Conservation (phyloP, 805 yeast species). For the Wickerhamomyces rabaulensis region DNA sequence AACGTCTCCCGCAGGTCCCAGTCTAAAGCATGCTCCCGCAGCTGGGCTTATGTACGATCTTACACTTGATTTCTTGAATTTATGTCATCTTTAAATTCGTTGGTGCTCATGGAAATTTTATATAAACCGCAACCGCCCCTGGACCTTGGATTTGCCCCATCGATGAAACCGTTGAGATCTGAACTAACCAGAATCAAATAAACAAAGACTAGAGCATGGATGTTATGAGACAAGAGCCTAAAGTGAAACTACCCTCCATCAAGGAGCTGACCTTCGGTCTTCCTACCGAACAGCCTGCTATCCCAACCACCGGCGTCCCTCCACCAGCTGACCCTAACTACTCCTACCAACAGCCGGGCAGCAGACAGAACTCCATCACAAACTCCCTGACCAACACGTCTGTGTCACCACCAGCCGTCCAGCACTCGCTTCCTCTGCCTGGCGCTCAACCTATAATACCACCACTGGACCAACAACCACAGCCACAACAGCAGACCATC, state of each 20-base stretch:
- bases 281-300: not conserved
- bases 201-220: not conserved
- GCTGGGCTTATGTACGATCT: not conserved
- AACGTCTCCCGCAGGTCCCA: not conserved
- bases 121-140: not conserved
- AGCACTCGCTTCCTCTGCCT: not conserved
- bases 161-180: not conserved
- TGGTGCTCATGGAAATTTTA: not conserved
- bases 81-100: not conserved
- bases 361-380: not conserved
- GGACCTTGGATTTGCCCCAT: not conserved
- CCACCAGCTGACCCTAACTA: not conserved
- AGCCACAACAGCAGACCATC: not conserved
- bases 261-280: conserved; percentile 8
- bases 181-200: not conserved
- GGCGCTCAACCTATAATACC: not conserved
- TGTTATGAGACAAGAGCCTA: not conserved
- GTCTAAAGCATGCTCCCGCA: not conserved
- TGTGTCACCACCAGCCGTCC: not conserved
- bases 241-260: conserved; percentile 8
- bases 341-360: not conserved
- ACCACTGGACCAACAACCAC: not conserved
- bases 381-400: not conserved
- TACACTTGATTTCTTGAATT: not conserved
- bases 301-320: not conserved